Evolutionary conservation across 352 stramenopile genomes (phyloP), one percentile per base, ranked within the genome.

Genomic region (Globisporangium heterothallicum): DNA sequence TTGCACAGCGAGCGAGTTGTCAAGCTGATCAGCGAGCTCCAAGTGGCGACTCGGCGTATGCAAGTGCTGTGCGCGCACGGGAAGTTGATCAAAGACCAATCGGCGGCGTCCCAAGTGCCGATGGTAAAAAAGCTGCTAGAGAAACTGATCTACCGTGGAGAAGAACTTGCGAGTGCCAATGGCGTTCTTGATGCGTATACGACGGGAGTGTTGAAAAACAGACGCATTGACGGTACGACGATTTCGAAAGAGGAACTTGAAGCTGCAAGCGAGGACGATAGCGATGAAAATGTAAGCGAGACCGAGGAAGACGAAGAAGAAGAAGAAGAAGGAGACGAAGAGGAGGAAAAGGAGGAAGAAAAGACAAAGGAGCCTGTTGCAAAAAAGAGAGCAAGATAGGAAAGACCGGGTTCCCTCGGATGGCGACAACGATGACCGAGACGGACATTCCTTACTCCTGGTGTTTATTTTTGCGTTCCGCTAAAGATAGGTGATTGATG

Each of bases 101-200:
- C 76, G 0, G 72, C 70, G 3, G 61, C 70, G 4, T 59, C 72
- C 1, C 76, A 88, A 49, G 74, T 88, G 16, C 76, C 76, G 1
- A 84, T 74, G 52, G 61, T 88, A 25, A 88, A 86, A 51, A 78
- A 72, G 14, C 55, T 88, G 14, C 53, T 88, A 0, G 76, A 88
- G 21, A 64, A 58, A 32, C 57, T 88, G 38, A 84, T 88, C 21
- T 84, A 84, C 49, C 61, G 61, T 38, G 67, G 64, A 6, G 70
- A 85, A 57, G 71, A 81, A 42, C 53, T 88, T 8, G 76, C 76
- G 6, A 64, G 58, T 3, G 66, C 73, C 9, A 80, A 88, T 24
- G 75, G 75, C 1, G 52, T 88, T 5, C 51, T 86, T 3, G 67
- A 81, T 9, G 75, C 73, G 5, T 84, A 81, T 44, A 77, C 70